Conservation (phyloP, 2,329 filamentous ascomycete genomes). For the Trichoderma atrobrunneum region DNA sequence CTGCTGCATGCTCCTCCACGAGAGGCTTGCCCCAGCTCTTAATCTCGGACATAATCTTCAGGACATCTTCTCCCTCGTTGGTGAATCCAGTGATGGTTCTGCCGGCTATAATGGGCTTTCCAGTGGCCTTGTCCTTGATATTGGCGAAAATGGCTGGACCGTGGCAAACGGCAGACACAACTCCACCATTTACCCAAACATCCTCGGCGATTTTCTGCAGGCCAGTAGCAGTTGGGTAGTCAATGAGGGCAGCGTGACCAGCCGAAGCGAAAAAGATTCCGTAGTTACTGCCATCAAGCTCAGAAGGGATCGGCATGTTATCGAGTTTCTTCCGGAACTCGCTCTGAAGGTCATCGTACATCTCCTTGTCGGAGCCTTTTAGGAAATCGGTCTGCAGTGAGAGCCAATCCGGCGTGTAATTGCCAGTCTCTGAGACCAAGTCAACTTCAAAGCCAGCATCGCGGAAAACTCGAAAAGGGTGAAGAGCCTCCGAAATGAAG, state of each 20-base stretch:
- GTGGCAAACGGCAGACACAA: not conserved
- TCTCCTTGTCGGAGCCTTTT: not conserved
- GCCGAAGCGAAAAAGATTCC: conserved; percentile 1
- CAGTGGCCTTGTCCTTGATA: not conserved
- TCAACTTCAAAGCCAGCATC: not conserved
- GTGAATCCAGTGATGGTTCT: not conserved
- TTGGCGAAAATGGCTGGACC: not conserved
- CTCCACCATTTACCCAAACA: not conserved
- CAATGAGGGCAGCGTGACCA: not conserved
- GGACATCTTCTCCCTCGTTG: not conserved
- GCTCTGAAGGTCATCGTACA: not conserved
- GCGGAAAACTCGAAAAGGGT: not conserved
- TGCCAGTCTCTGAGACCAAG: not conserved
- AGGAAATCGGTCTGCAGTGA: not conserved
- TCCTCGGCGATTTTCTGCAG: not conserved
- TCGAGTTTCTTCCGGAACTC: not conserved
- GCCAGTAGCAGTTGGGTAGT: not conserved
- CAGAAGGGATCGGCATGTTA: not conserved
- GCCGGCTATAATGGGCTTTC: not conserved
- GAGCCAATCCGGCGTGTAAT: not conserved
- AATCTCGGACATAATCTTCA: not conserved
- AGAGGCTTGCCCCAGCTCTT: not conserved
- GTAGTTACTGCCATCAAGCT: not conserved
- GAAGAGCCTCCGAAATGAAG: conserved; percentile 5
- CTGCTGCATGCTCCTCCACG: not conserved